Base-by-base conservation (phyloP, 2,329 filamentous ascomycete genomes). In the Myrmaecium sp. region DNA sequence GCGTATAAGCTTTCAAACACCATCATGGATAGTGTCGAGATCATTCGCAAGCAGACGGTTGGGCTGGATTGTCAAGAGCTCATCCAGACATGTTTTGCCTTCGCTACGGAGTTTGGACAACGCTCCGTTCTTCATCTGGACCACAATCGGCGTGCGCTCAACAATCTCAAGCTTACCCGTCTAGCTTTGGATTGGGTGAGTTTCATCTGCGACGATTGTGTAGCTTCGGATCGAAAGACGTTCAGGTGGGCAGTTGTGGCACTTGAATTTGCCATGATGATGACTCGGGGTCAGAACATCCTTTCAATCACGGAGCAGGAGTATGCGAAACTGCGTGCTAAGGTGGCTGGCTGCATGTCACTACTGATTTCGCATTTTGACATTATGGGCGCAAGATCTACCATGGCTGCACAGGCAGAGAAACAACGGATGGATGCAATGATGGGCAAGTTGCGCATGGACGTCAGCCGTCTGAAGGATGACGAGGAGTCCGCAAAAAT, bases 11-110 rank as follows among this genome's bases (percentile, higher is more conserved):
- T 98, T 22, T 93, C 83, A 27, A 95, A 94, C 54, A 82, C 83
- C 5, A 95, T 98, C 53, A 94, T 98, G 82, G 86, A 95, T 51
- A 94, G 83, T 46, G 89, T 98, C 23, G 82, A 92, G 47, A 82
- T 81, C 35, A 89, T 98, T 36, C 69, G 83, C 36, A 74, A 73
- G 38, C 86, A 98, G 51, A 83, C 83, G 1, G 65, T 68, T 30
- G 80, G 76, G 6, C 68, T 86, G 36, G 77, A 89, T 37, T 93
- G 86, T 47, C 83, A 93, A 42, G 89, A 98, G 44, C 69, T 98
- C 16, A 89, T 98, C 36, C 89, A 98, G 51, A 92, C 83, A 4
- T 98, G 86, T 54, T 98, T 95, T 50, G 79, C 91, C 21, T 98
- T 95, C 43, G 89, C 89, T n/a, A 95, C 89, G 0, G 89, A 98